These are phyloP conservation scores for Plasmodium coatneyi DNA, from an alignment of 169 alveolate species.

Conservation along the genomic window DNA sequence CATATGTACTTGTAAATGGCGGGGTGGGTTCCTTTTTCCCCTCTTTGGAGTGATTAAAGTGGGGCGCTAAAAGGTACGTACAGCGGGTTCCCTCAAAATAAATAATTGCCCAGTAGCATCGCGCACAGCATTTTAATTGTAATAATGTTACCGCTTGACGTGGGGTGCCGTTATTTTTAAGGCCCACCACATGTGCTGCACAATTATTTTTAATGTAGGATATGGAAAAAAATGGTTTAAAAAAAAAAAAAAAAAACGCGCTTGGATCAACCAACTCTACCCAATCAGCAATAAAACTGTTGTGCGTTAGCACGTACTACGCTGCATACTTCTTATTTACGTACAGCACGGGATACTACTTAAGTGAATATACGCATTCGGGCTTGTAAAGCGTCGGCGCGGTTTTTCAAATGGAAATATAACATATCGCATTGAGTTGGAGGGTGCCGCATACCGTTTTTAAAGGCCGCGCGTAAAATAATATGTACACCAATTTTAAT, in stretches of 20 bases:
- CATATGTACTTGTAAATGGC: not conserved
- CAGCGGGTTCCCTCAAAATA: not conserved
- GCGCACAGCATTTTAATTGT: not conserved
- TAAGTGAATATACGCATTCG: not conserved
- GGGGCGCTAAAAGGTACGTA: not conserved
- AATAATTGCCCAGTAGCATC: not conserved
- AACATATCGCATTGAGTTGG: not conserved
- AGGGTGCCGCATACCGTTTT: not conserved
- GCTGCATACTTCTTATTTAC: not conserved
- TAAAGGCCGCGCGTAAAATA: not conserved
- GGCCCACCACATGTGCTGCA: not conserved
- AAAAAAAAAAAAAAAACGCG: not conserved
- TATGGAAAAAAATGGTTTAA: not conserved
- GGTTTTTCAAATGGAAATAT: not conserved
- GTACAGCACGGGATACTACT: not conserved
- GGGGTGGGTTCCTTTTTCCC: not conserved
- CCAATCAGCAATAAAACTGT: not conserved
- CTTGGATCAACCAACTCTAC: not conserved
- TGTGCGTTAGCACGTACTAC: not conserved
- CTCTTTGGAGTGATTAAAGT: not conserved
- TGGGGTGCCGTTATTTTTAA: not conserved
- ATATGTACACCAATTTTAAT: constrained; percentile 7
- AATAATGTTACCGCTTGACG: not conserved
- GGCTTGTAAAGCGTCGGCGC: not conserved
- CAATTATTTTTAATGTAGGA: not conserved